phyloP scores from a whole-genome alignment of 371 early-diverging fungal species.

The Rhizomucor pusillus region DNA sequence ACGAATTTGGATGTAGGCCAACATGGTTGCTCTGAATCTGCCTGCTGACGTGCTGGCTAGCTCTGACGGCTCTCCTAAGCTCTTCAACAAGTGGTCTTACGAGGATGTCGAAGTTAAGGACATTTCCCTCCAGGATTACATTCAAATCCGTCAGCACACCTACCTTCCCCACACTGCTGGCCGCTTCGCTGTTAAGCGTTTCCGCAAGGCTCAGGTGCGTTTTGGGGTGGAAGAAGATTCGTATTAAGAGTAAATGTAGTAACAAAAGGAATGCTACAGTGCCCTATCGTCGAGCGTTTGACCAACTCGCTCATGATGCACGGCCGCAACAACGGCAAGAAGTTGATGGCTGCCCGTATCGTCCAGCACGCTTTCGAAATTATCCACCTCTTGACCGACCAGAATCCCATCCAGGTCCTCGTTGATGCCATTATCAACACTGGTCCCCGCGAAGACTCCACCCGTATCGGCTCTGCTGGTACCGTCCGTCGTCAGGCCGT shows the following conservation, averaged over 20 bases:
- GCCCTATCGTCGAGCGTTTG: conserved; percentile 99
- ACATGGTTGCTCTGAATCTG: conserved; percentile 64
- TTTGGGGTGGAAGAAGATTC: not conserved
- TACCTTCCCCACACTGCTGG: conserved; percentile 99
- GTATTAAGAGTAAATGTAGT: not conserved
- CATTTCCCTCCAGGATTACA: conserved; percentile 93
- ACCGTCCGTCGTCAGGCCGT: conserved; percentile 99
- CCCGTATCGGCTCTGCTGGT: conserved; percentile 99
- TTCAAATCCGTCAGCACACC: conserved; percentile 90
- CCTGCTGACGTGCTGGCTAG: conserved; percentile 62
- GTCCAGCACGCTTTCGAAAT: conserved; percentile 99
- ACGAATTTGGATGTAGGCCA: conserved; percentile 15
- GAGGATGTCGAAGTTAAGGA: conserved; percentile 96
- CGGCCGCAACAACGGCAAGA: conserved; percentile 99
- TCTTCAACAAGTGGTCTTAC: conserved; percentile 96
- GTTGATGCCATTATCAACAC: conserved; percentile 99
- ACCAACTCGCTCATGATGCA: conserved; percentile 99
- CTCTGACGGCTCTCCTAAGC: conserved; percentile 66
- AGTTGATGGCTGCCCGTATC: conserved; percentile 98
- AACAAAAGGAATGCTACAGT: conserved; percentile 45
- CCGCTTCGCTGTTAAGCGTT: conserved; percentile 96
- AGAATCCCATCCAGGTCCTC: conserved; percentile 99
- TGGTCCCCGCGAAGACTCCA: conserved; percentile 99
- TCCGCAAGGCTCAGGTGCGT: conserved; percentile 93
- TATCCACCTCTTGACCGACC: conserved; percentile 97